Evolutionary conservation across 2,329 filamentous ascomycete genomes (phyloP), one percentile per base, ranked within the genome.

Genomic region (Neonectria ditissima): DNA sequence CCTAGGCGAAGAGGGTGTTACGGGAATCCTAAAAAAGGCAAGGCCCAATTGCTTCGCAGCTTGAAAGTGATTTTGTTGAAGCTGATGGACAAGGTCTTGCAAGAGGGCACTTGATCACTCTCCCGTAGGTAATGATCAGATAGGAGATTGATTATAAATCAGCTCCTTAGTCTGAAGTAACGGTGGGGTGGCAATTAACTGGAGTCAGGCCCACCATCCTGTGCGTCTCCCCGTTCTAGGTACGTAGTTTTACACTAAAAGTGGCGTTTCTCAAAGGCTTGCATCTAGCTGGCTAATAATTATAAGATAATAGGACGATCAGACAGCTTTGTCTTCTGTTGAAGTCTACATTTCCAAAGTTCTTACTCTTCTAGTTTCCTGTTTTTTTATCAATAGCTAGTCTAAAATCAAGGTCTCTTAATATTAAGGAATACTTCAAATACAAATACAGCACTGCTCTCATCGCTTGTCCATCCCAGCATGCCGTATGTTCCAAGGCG

Each of bases 81-180:
- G 1, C 22, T 45, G 43, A 45, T 26, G 22, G n/a, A 26, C 10
- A 26, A 45, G 26, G 43, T 45, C 20, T 45, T 45, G 22, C 20
- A 45, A 26, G 20, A 45, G 43, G 43, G 43, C 43, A 44, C 18
- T 44, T 44, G 18, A 44, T 24, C 41, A 44, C 11, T 44, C 20
- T n/a, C 39, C 41, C 20, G 20, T 20, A 44, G 22, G 43, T 45
- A 1, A 45, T 45, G 11, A 45, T 45, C 43, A 45, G 20, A 45
- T 22, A 24, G 43, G 43, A 45, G 43, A 45, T 45, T 45, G 43
- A 45, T 45, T 45, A 45, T 45, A 45, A 45, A 45, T 45, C 43
- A 45, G 20, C 20, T 45, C 43, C 43, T 45, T 45, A 41, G 39
- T 41, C 39, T 41, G 20, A 41, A 41, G 22, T 20, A 22, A 43